phyloP scores from a whole-genome alignment of 2,329 filamentous ascomycete species.

The Cephalotrichum gorgonifer region DNA sequence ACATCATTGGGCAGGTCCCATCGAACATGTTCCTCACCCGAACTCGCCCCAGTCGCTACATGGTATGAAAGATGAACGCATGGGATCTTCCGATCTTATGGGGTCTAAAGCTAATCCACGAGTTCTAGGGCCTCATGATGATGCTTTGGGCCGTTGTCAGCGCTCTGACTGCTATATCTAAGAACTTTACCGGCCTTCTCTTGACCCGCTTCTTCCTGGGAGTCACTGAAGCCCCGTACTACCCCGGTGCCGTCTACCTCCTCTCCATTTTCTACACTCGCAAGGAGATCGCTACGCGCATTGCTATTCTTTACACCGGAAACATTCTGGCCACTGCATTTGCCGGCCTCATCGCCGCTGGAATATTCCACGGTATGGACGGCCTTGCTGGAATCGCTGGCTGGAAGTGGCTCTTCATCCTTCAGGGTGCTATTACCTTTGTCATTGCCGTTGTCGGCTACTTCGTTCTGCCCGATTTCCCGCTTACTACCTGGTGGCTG shows the following conservation, averaged over 20 bases:
- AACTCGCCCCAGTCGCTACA: constrained; percentile 27
- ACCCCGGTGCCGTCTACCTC: constrained; percentile 25
- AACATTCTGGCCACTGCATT: constrained; percentile 59
- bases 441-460: constrained; percentile 19
- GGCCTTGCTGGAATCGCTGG: constrained; percentile 41
- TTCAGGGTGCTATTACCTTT: constrained; percentile 43
- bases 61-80: constrained; percentile 17
- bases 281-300: constrained; percentile 52
- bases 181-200: constrained; percentile 21
- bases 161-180: constrained; percentile 23
- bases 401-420: constrained; percentile 60
- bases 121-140: constrained; percentile 18
- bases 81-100: too few relatives aligned
- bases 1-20: constrained; percentile 29
- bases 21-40: constrained; percentile 34
- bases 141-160: constrained; percentile 28
- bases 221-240: constrained; percentile 21
- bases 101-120: too few relatives aligned
- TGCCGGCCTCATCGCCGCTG: constrained; percentile 50
- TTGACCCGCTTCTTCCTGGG: constrained; percentile 26
- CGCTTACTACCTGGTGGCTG: constrained; percentile 33
- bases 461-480: constrained; percentile 27
- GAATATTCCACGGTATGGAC: constrained; percentile 49
- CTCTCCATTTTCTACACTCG: constrained; percentile 47
- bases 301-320: constrained; percentile 47